Conservation (phyloP, 176 grass and related monocot genomes). For the Ensete ventricosum region DNA sequence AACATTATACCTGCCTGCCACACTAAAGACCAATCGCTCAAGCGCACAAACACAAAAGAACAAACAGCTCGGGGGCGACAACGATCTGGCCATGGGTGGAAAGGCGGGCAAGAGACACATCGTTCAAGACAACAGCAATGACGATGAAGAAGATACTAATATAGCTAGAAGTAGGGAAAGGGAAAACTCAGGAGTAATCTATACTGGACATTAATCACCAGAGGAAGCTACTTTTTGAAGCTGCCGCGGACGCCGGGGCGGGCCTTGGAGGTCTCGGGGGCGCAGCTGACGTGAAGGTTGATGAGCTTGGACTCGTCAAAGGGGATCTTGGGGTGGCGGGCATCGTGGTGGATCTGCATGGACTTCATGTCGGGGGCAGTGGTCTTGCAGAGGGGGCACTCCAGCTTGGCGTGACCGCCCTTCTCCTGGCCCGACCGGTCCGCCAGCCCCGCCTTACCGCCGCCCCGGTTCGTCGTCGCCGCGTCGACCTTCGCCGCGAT, state of each 20-base stretch:
- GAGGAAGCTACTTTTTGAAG: slow-evolving; percentile 59
- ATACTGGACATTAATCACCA: background rate
- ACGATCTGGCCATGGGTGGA: background rate
- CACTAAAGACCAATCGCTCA: no score
- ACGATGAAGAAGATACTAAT: background rate
- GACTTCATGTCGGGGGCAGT: slow-evolving; percentile 80
- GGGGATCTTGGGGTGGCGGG: slow-evolving; percentile 82
- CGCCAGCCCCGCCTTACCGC: slow-evolving; percentile 68
- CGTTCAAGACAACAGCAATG: background rate
- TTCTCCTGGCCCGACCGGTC: slow-evolving; percentile 68
- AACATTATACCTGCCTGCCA: no score
- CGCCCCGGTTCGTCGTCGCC: slow-evolving; percentile 83
- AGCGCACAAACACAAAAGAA: background rate
- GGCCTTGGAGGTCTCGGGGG: slow-evolving; percentile 24
- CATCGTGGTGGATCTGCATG: slow-evolving; percentile 99
- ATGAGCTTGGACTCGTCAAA: slow-evolving; percentile 70
- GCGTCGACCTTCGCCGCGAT: slow-evolving; percentile 86
- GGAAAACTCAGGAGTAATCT: background rate
- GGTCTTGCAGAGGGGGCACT: slow-evolving; percentile 76
- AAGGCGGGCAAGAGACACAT: background rate
- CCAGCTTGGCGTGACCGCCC: slow-evolving; percentile 88
- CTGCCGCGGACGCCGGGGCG: slow-evolving; percentile 77
- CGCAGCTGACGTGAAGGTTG: slow-evolving; percentile 51
- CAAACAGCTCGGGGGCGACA: background rate
- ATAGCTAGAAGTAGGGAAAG: background rate